Percentiles rank a stretch among this genome's conserved stretches.
These are phyloP conservation scores for Theileria luwenshuni DNA, from an alignment of 169 alveolate species.

Conservation along the genomic window DNA sequence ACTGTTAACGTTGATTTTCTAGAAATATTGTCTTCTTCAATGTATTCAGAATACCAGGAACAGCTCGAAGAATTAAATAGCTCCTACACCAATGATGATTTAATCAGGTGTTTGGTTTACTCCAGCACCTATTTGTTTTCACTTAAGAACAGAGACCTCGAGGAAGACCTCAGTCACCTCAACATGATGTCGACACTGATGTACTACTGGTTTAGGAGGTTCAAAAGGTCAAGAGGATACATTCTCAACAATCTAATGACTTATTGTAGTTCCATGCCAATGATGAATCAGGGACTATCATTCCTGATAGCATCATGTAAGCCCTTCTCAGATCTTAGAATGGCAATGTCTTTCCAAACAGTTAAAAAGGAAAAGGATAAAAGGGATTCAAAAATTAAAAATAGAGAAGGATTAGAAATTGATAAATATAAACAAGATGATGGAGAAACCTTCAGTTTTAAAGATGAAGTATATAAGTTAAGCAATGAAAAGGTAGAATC, in stretches of 20 bases:
- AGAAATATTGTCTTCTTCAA: too few species aligned
- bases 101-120: slow-evolving; percentile 26
- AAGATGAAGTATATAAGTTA: neutral
- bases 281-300: slow-evolving; percentile 46
- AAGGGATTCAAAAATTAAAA: neutral
- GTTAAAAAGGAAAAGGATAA: neutral
- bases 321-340: slow-evolving; percentile 8
- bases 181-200: slow-evolving; percentile 30
- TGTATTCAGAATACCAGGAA: too few species aligned
- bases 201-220: slow-evolving; percentile 59
- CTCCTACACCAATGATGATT: slow-evolving; percentile 40
- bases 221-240: slow-evolving; percentile 49
- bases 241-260: slow-evolving; percentile 57
- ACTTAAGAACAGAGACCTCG: neutral
- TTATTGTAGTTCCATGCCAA: slow-evolving; percentile 25
- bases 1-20: neutral
- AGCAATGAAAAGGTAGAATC: neutral
- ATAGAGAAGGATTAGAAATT: neutral
- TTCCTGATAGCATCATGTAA: slow-evolving; percentile 40
- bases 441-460: neutral
- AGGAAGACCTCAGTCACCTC: slow-evolving; percentile 12
- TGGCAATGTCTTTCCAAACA: neutral
- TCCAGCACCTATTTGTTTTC: neutral
- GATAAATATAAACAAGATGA: neutral
- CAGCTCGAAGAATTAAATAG: neutral